phyloP scores from a whole-genome alignment of 129 eudicot species.

The Smallanthus sonchifolius region DNA sequence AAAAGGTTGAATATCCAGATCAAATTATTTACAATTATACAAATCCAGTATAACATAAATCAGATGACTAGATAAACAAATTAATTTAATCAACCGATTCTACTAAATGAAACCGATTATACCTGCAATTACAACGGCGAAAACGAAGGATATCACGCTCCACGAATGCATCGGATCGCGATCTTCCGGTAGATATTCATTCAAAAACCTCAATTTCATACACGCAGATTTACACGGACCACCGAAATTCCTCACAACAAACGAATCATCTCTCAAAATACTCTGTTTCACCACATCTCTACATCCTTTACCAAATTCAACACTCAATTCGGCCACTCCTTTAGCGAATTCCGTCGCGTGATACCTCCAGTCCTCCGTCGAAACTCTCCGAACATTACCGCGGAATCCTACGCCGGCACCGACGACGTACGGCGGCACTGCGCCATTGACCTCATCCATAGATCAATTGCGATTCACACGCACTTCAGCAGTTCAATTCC shows the following conservation, averaged over 20 bases:
- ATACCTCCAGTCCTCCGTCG: constrained; percentile 49
- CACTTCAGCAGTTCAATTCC: constrained; percentile 9
- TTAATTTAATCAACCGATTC: neutral
- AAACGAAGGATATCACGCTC: constrained; percentile 55
- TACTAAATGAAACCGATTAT: neutral
- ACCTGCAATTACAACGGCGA: constrained; percentile 65
- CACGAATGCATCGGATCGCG: constrained; percentile 85
- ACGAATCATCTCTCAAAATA: constrained; percentile 63
- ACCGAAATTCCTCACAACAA: constrained; percentile 47
- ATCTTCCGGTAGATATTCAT: constrained; percentile 79
- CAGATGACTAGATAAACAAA: neutral
- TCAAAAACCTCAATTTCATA: constrained; percentile 54
- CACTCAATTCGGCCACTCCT: constrained; percentile 87
- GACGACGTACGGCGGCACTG: constrained; percentile 10
- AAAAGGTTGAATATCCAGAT: constrained; percentile 18
- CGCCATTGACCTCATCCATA: constrained; percentile 53
- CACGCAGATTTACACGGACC: constrained; percentile 43
- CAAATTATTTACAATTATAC: neutral
- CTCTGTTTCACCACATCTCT: constrained; percentile 87
- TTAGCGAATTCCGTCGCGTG: constrained; percentile 81
- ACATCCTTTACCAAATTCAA: constrained; percentile 79
- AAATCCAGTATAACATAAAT: constrained; percentile 2
- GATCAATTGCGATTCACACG: constrained; percentile 6
- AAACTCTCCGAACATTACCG: constrained; percentile 15
- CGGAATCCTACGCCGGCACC: constrained; percentile 8